Base-by-base conservation (phyloP, 2,329 filamentous ascomycete species). In the Nemania bipapillata region DNA sequence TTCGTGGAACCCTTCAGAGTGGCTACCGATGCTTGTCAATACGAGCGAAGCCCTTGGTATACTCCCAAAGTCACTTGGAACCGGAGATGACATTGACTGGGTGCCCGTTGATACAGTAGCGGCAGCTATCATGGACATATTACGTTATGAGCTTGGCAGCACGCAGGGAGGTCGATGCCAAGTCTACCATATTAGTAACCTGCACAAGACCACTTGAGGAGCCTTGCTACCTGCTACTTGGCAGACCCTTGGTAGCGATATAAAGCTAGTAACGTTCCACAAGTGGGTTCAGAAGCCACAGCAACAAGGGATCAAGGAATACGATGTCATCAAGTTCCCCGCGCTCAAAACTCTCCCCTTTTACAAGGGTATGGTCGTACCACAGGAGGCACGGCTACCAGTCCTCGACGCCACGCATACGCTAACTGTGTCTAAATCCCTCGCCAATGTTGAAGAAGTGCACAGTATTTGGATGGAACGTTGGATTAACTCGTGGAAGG, bases 21-120 rank as follows among this genome's bases (percentile, higher is more conserved):
- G 74, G 73, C 66, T 74, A 9, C 74, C 72, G 5, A 53, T 68
- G 5, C 62, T 75, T 42, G 24, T 74, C 40, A 69, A 52, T 45
- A 74, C 63, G 0, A 68, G 59, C 6, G 68, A 68, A 28, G 32
- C 49, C 17, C 61, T 64, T n/a, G 61, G 52, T 3, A 9, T 57
- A 4, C 60, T 68, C 1, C 22, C 59, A 1, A 70, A 66, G 28
- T 63, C 15, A 42, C 66, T 59, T 37, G 59, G 37, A 2, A 49
- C 40, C 20, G 28, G 52, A 12, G 52, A 64, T 50, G 49, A 30
- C 9, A 62, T 75, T 20, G 73, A 75, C 40, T 74, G 73, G 74
- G 58, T 74, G 0, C 73, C 73, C 9, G 65, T 70, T 3, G 65
- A 73, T 15, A 5, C 68, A 1, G 65, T 69, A 12, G 64, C 72